Evolutionary conservation across 2,329 filamentous ascomycete genomes (phyloP), one percentile per base, ranked within the genome.

Genomic region (Phyllosticta citribraziliensis): DNA sequence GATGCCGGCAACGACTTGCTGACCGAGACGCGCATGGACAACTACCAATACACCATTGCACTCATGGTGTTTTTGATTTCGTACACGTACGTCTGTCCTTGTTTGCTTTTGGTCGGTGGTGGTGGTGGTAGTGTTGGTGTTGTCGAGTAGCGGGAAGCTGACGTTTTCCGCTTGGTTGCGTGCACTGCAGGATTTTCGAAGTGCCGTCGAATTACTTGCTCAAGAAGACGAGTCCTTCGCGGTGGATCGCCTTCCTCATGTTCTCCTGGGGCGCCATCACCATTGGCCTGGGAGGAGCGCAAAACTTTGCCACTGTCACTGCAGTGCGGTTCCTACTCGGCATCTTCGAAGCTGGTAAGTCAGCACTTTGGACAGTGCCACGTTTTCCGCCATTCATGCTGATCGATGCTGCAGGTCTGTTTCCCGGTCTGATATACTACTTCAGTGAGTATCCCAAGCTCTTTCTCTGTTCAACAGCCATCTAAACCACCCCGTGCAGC

Each of bases 1-100:
- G 77, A 82, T 11, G 81, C 80, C 0, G 70, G 78, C 53, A 76
- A 88, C 69, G 84, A 88, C 72, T 79, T 89, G 65, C 79, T 88
- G 40, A 76, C 78, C 19, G 80, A 84, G 67, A 85, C 85, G 1
- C 66, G 78, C 64, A 87, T 88, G 81, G 83, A 81, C 1, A 77
- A 80, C 57, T 77, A 80, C 68, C 78, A 88, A 67, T 89, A 67
- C 56, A 66, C 66, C 0, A 65, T 70, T 50, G 67, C 67, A 2
- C 63, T 70, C n/a, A 69, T 69, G 60, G 60, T 70, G 1, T 72
- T 72, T 55, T 64, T 70, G 0, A 66, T 72, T 9, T 66, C 69
- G 0, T 72, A 72, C 47, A 57, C 67, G 63, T 64, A 33, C 24
- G 63, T 63, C 9, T 8, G 10, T 19, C n/a, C 10, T 10, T 4